Percentiles rank a stretch among this genome's conserved stretches.
These are phyloP conservation scores for Geosmithia flava DNA, from an alignment of 2,329 filamentous ascomycete species.

Conservation along the genomic window DNA sequence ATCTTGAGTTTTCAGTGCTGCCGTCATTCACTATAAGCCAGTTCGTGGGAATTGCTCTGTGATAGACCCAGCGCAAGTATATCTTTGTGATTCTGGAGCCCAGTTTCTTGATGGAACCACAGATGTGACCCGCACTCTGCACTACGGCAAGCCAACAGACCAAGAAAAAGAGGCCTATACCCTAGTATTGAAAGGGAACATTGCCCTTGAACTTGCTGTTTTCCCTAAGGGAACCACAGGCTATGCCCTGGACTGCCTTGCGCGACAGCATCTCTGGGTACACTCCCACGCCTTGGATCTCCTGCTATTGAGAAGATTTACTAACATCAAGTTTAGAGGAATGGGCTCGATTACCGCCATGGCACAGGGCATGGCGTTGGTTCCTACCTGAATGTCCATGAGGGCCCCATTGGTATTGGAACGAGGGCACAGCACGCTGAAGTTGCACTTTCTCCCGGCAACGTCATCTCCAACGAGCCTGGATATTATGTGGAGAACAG, in stretches of 20 bases:
- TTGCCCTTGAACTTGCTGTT: slow-evolving; percentile 71
- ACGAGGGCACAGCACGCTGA: slow-evolving; percentile 86
- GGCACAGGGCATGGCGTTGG: slow-evolving; percentile 94
- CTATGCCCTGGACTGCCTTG: slow-evolving; percentile 78
- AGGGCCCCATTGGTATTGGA: slow-evolving; percentile 92
- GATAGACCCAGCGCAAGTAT: slow-evolving; percentile 77
- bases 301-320: not conserved
- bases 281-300: slow-evolving; percentile 9
- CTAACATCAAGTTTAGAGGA: slow-evolving; percentile 15
- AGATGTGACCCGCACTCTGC: slow-evolving; percentile 85
- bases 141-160: slow-evolving; percentile 75
- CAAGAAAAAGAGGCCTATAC: slow-evolving; percentile 87
- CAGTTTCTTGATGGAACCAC: slow-evolving; percentile 94
- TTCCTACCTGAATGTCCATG: slow-evolving; percentile 91
- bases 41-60: slow-evolving; percentile 69
- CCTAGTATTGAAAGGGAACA: slow-evolving; percentile 86
- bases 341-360: slow-evolving; percentile 89
- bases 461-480: slow-evolving; percentile 91
- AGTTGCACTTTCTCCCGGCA: slow-evolving; percentile 78
- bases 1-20: slow-evolving; percentile 47
- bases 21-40: slow-evolving; percentile 91
- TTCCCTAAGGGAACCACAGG: slow-evolving; percentile 95
- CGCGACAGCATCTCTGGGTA: slow-evolving; percentile 87
- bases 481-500: slow-evolving; percentile 94
- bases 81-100: slow-evolving; percentile 94